Percentiles rank a stretch among this genome's conserved stretches.
phyloP scores from a whole-genome alignment of 163 green algal species.

The Scenedesmus sp. region DNA sequence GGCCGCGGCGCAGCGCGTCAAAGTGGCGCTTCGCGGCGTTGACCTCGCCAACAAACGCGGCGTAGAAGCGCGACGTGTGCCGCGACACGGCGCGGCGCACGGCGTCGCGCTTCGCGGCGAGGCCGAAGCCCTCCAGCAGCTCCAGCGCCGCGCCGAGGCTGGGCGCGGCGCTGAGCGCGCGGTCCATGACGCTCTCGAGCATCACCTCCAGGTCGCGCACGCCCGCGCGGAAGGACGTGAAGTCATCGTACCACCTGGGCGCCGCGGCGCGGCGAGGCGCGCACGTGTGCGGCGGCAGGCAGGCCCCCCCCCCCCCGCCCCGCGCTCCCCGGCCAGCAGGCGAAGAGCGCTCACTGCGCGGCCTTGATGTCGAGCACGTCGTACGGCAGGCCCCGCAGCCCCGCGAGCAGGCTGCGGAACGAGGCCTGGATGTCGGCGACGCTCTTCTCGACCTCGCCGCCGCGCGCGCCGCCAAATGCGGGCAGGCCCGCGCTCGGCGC shows the following conservation, averaged over 20 bases:
- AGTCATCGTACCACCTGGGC: conserved; percentile 87
- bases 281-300: no score
- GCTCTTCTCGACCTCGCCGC: conserved; percentile 79
- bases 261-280: not conserved
- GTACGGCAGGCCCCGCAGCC: conserved; percentile 74
- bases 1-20: conserved; percentile 69
- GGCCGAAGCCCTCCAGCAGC: conserved; percentile 81
- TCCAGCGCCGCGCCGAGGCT: conserved; percentile 51
- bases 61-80: conserved; percentile 77
- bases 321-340: no score
- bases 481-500: conserved; percentile 68
- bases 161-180: conserved; percentile 69
- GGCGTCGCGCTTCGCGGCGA: conserved; percentile 74
- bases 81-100: conserved; percentile 80
- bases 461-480: conserved; percentile 82
- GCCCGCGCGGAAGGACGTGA: conserved; percentile 82
- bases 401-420: conserved; percentile 72
- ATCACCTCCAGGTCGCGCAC: conserved; percentile 88
- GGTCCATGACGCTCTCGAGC: conserved; percentile 80
- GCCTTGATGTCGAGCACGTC: conserved; percentile 89
- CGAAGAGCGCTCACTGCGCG: conserved; percentile 64
- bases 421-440: conserved; percentile 82
- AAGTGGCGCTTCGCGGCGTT: conserved; percentile 87
- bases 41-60: conserved; percentile 72
- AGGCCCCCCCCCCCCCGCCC: no score